Evolutionary conservation across 352 stramenopile genomes (phyloP).

Genomic region (Pythium vanterpoolii): DNA sequence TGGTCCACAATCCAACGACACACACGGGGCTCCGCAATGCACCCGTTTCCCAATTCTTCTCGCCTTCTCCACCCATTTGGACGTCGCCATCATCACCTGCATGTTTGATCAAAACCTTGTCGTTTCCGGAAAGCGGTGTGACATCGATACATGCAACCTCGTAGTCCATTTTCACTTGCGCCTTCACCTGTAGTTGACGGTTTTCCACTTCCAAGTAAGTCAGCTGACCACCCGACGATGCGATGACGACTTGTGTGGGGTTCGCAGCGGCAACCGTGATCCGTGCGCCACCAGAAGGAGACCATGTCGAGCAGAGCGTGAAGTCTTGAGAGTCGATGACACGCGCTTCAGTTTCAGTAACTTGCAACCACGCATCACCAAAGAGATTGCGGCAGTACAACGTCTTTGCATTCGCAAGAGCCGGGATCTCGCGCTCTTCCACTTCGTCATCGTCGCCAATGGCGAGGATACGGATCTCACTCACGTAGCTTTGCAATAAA

Average conservation of each 20-base stretch:
- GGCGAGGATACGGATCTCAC: slow-evolving; percentile 94
- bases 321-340: slow-evolving; percentile 79
- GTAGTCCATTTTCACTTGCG: slow-evolving; percentile 80
- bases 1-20: slow-evolving; percentile 90
- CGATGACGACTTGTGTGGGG: slow-evolving; percentile 91
- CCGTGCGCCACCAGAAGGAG: slow-evolving; percentile 45
- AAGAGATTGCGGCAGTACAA: slow-evolving; percentile 93
- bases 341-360: slow-evolving; percentile 91
- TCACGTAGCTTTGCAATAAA: slow-evolving; percentile 95
- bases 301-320: slow-evolving; percentile 71
- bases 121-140: slow-evolving; percentile 41
- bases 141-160: slow-evolving; percentile 95
- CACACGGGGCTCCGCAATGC: slow-evolving; percentile 58
- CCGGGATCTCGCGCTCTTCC: slow-evolving; percentile 88
- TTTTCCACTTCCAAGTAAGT: slow-evolving; percentile 87
- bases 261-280: slow-evolving; percentile 88
- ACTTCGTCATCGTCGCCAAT: slow-evolving; percentile 91
- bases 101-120: not conserved
- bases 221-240: slow-evolving; percentile 86
- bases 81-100: slow-evolving; percentile 43
- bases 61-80: slow-evolving; percentile 43
- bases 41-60: slow-evolving; percentile 57
- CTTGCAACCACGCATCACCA: slow-evolving; percentile 89
- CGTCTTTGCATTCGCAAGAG: slow-evolving; percentile 87
- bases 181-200: slow-evolving; percentile 54